Percentiles rank a stretch among this genome's conserved stretches.
Conservation (phyloP, 768 basidiomycete species). For the Lyophyllum decastes region DNA sequence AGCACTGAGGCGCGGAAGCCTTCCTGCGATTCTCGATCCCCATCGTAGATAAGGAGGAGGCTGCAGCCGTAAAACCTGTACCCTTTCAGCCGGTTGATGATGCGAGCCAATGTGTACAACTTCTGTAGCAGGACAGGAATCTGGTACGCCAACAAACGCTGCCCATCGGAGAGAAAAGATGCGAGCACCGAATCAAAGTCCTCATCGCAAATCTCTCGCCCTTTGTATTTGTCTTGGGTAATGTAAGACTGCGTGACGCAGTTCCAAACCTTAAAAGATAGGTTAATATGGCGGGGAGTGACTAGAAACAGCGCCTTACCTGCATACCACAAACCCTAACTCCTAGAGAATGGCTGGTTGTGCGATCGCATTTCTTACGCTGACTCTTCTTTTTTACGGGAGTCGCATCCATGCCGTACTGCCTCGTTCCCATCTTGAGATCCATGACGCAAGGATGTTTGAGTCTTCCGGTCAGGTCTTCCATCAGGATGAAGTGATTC, state of each 20-base stretch:
- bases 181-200: slow-evolving; percentile 83
- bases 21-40: slow-evolving; percentile 87
- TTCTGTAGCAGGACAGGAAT: slow-evolving; percentile 91
- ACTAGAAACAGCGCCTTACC: slow-evolving; percentile 49
- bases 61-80: slow-evolving; percentile 99
- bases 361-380: slow-evolving; percentile 96
- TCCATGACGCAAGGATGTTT: slow-evolving; percentile 95
- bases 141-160: slow-evolving; percentile 82
- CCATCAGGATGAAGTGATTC: slow-evolving; percentile 98
- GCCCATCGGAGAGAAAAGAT: slow-evolving; percentile 85
- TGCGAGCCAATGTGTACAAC: slow-evolving; percentile 89
- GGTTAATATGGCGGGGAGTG: background rate
- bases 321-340: slow-evolving; percentile 99
- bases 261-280: slow-evolving; percentile 82
- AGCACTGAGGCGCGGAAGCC: slow-evolving; percentile 59
- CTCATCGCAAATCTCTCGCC: slow-evolving; percentile 83
- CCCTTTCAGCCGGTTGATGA: slow-evolving; percentile 87
- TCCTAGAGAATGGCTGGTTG: slow-evolving; percentile 88
- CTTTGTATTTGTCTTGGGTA: slow-evolving; percentile 96
- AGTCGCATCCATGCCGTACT: slow-evolving; percentile 96
- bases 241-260: slow-evolving; percentile 78
- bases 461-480: slow-evolving; percentile 91
- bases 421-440: slow-evolving; percentile 99
- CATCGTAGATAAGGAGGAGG: slow-evolving; percentile 96
- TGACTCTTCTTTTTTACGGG: slow-evolving; percentile 95